phyloP scores from a whole-genome alignment of 345 rosid species.

The Dipteronia dyeriana region DNA sequence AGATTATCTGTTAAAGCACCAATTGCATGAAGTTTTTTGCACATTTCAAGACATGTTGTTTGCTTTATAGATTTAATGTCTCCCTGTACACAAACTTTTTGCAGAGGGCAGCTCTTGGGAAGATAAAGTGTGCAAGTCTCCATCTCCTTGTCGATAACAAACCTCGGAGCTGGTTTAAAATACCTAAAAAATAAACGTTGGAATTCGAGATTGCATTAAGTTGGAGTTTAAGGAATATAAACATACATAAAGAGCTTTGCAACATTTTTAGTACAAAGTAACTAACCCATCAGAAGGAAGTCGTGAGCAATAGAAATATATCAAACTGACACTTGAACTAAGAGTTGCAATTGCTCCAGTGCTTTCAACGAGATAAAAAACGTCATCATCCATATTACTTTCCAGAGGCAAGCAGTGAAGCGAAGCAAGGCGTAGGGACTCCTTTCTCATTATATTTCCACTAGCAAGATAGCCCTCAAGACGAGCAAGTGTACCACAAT shows the following conservation, averaged over 20 bases:
- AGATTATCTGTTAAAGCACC: constrained; percentile 85
- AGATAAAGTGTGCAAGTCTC: constrained; percentile 52
- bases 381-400: constrained; percentile 34
- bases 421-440: constrained; percentile 58
- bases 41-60: constrained; percentile 82
- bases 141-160: constrained; percentile 44
- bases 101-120: constrained; percentile 74
- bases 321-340: constrained; percentile 60
- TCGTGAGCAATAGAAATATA: constrained; percentile 80
- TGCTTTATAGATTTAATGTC: constrained; percentile 46
- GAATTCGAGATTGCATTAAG: not conserved
- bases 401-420: constrained; percentile 55
- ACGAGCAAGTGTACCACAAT: constrained; percentile 47
- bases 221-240: not conserved
- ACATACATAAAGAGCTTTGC: not conserved
- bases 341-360: constrained; percentile 65
- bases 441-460: constrained; percentile 72
- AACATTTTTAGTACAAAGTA: constrained; percentile 8
- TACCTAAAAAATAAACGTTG: constrained; percentile 46
- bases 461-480: constrained; percentile 58
- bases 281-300: constrained; percentile 90
- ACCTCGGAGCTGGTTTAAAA: constrained; percentile 74
- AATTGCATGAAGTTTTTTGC: constrained; percentile 61
- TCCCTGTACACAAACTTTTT: constrained; percentile 41
- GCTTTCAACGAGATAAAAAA: constrained; percentile 48